Evolutionary conservation across 75 land plant species (phyloP), one percentile per base, ranked within the genome.

Genomic region (Azolla pinnata): DNA sequence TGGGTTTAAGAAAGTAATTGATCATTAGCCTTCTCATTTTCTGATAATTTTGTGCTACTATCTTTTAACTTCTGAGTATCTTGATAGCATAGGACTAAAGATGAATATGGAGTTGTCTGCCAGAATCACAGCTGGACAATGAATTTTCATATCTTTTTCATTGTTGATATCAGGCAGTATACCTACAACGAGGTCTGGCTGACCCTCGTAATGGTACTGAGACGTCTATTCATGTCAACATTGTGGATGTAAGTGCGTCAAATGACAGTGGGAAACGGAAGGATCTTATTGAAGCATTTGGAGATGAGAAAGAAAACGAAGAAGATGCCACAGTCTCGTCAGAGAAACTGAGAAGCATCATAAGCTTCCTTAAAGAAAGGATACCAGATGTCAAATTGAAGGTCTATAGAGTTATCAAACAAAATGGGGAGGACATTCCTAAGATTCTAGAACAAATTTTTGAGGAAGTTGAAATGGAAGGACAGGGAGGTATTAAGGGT

Each of bases 131-230:
- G n/a, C n/a, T n/a, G n/a, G n/a, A n/a, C n/a, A n/a, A n/a, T n/a
- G n/a, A n/a, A n/a, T n/a, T n/a, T n/a, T n/a, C n/a, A n/a, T n/a
- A n/a, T n/a, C n/a, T n/a, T n/a, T n/a, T n/a, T n/a, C n/a, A n/a
- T n/a, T n/a, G n/a, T n/a, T n/a, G n/a, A n/a, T n/a, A n/a, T n/a
- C 84, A 88, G 93, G 93, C 75, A 42, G 93, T 84, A 20, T 77
- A 69, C 56, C 58, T 84, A 70, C 80, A 88, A 55, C 67, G 73
- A 57, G 59, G 45, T 50, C 65, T 35, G 21, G 62, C 14, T 60
- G 44, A 38, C 1, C 31, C 50, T 33, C 0, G 56, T 29, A 60
- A n/a, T n/a, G n/a, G n/a, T n/a, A n/a, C 70, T 55, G 38, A 44
- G 9, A 71, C 63, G 60, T 2, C 57, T 19, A n/a, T 28, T 29